phyloP scores from a whole-genome alignment of 163 green algal genomes.

The Smithsoniella earleae region DNA sequence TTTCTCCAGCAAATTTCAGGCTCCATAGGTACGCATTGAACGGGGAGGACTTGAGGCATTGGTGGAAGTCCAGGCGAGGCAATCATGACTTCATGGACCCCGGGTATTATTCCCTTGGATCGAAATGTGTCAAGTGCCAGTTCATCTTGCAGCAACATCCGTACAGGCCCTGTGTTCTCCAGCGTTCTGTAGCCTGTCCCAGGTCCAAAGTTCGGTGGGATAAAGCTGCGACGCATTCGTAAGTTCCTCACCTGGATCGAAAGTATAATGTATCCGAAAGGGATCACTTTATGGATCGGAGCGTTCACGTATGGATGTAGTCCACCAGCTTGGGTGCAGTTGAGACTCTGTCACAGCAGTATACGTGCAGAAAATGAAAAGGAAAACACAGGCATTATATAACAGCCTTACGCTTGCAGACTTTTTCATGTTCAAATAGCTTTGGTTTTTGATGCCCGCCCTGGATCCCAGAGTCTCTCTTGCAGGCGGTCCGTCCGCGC shows the following conservation, averaged over 20 bases:
- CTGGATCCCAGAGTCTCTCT: not conserved
- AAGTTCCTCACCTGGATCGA: not conserved
- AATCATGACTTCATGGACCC: not conserved
- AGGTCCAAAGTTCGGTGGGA: conserved; percentile 5
- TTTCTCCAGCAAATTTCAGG: not conserved
- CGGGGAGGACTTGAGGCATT: not conserved
- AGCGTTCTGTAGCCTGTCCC: conserved; percentile 1
- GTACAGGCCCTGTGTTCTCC: conserved; percentile 5
- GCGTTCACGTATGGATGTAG: no score
- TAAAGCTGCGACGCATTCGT: conserved; percentile 2
- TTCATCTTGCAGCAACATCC: not conserved
- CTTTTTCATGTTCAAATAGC: conserved; percentile 21
- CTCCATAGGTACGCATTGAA: not conserved
- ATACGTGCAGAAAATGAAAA: no score
- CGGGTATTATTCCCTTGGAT: not conserved
- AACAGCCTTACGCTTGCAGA: no score
- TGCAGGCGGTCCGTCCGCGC: not conserved
- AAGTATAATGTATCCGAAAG: no score
- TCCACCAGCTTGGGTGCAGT: no score
- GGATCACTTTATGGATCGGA: no score
- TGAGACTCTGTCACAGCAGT: no score
- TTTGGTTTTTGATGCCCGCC: not conserved
- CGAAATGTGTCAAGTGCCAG: not conserved
- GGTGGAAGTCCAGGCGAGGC: not conserved
- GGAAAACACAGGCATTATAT: no score